phyloP scores from a whole-genome alignment of 768 basidiomycete genomes.

The Tulasnella sp. region DNA sequence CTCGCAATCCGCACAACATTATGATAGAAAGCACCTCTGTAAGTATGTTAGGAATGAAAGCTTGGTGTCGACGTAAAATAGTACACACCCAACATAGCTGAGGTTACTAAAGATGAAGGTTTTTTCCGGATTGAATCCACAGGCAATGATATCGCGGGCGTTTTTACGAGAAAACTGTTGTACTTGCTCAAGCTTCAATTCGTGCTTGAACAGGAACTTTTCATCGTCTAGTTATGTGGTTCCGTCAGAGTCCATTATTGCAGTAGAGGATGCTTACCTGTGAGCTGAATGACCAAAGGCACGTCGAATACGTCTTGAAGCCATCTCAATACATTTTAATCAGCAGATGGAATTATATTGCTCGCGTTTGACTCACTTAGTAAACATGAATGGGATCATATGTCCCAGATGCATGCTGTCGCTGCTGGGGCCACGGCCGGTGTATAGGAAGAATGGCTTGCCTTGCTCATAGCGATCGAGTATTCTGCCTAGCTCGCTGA shows the following conservation, averaged over 20 bases:
- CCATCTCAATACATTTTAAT: slow-evolving; percentile 46
- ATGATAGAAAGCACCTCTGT: slow-evolving; percentile 77
- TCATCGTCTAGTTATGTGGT: slow-evolving; percentile 67
- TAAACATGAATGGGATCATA: slow-evolving; percentile 93
- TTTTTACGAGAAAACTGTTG: slow-evolving; percentile 71
- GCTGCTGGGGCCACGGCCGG: slow-evolving; percentile 90
- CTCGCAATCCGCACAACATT: slow-evolving; percentile 89
- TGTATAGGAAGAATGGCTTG: slow-evolving; percentile 97
- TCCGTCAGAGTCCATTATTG: not conserved
- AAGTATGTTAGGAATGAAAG: not conserved
- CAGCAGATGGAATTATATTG: not conserved
- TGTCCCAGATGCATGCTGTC: slow-evolving; percentile 97
- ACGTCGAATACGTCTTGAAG: slow-evolving; percentile 91
- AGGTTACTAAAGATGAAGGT: slow-evolving; percentile 97
- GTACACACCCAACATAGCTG: slow-evolving; percentile 52
- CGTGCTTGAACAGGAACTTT: slow-evolving; percentile 96
- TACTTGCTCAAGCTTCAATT: slow-evolving; percentile 80
- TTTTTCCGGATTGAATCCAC: slow-evolving; percentile 80
- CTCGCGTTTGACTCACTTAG: slow-evolving; percentile 49
- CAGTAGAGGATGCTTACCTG: slow-evolving; percentile 39
- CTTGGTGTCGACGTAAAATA: not conserved
- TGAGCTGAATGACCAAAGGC: slow-evolving; percentile 89
- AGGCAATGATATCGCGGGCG: slow-evolving; percentile 92
- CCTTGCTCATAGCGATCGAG: slow-evolving; percentile 91
- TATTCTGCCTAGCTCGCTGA: slow-evolving; percentile 84